Conservation (phyloP, 805 yeast species). For the Candida pini region DNA sequence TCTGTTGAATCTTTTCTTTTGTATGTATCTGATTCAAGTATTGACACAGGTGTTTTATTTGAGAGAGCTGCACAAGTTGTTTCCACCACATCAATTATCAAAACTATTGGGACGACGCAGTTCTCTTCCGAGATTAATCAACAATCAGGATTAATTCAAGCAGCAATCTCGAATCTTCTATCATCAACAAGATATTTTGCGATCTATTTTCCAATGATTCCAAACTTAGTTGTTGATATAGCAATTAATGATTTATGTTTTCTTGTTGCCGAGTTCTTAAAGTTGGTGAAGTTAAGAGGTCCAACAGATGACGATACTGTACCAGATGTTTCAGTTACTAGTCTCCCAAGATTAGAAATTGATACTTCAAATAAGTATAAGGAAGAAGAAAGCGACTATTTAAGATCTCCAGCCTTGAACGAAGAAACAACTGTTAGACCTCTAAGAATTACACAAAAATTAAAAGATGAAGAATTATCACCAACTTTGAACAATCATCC, state of each 20-base stretch:
- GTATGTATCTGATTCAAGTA: conserved; percentile 16
- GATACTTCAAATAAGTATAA: background rate
- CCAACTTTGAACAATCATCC: background rate
- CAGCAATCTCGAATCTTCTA: conserved; percentile 67
- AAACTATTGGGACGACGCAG: conserved; percentile 32
- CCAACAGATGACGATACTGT: too few species aligned
- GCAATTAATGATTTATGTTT: conserved; percentile 71
- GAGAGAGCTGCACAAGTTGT: conserved; percentile 47
- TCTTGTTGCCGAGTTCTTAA: conserved; percentile 55
- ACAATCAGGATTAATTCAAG: conserved; percentile 47
- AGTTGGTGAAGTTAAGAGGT: conserved; percentile 40
- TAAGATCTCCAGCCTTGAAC: too few species aligned
- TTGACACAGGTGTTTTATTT: conserved; percentile 39
- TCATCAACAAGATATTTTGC: conserved; percentile 74
- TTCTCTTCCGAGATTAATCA: conserved; percentile 16
- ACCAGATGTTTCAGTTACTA: too few species aligned
- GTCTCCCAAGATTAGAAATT: too few species aligned
- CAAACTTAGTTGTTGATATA: conserved; percentile 65
- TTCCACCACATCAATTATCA: conserved; percentile 33
- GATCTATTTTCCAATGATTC: conserved; percentile 57
- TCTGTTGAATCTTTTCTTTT: conserved; percentile 41
- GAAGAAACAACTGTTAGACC: conserved; percentile 70
- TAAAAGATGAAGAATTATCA: conserved; percentile 19
- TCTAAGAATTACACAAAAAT: conserved; percentile 57
- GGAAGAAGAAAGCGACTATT: background rate